Evolutionary conservation across 2,329 filamentous ascomycete genomes (phyloP), one percentile per base, ranked within the genome.

Genomic region (Sporothrix euskadiensis): DNA sequence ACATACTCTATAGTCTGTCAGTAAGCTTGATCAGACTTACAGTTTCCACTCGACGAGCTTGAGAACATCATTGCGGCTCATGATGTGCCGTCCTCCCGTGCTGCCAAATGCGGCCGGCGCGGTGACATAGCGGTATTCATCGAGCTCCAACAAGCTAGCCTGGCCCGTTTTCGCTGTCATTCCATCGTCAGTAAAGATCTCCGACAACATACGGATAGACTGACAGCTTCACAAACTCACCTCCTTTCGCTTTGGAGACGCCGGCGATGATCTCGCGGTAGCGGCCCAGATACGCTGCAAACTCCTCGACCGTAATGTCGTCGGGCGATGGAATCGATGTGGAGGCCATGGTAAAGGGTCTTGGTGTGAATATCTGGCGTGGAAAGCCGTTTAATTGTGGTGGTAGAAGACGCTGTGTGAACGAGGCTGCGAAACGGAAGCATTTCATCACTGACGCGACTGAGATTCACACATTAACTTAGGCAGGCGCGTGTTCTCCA

Each of bases 21-120:
- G n/a, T n/a, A 22, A 14, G 6, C 22, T 35, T 56, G 19, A 22
- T 12, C 16, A 6, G 7, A 30, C 61, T 26, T 82, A 92, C 88
- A 93, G 83, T 80, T 93, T 93, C 91, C 91, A 93, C 65, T 91
- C 86, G 10, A 92, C 87, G 3, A 93, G 83, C 26, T 78, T 83
- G 77, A 88, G 85, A 47, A 92, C 83, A 77, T 92, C 87, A 0
- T 85, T 83, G 65, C 89, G 85, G 2, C 79, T 82, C 82, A 93
- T 87, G 12, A 80, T 75, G 4, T 80, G 14, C 14, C 44, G 79
- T 19, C 78, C 78, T 10, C 80, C 75, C 26, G 78, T 76, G 5
- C 79, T 77, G 7, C 80, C 76, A 75, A 91, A 88, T 1, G 77
- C 75, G 1, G 80, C 77, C 1, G 86, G 83, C 2, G 90, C 88